Evolutionary conservation across 805 yeast genomes (phyloP).

Genomic region (Lipomyces spencermartinsiae): DNA sequence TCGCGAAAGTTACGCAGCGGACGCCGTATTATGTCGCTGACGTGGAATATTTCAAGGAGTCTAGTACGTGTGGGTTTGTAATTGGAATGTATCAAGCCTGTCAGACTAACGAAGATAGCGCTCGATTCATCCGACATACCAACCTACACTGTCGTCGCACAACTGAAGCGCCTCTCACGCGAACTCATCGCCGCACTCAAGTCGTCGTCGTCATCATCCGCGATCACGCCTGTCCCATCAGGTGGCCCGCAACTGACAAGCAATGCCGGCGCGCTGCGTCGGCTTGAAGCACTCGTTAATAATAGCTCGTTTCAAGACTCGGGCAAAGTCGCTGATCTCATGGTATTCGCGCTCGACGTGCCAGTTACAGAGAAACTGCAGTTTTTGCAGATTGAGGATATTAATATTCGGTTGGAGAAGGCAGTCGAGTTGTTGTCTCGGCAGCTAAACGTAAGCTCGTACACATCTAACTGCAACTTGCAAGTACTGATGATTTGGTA

Average conservation of each 20-base stretch:
- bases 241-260: neutral
- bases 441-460: conserved; percentile 22
- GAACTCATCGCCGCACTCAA: conserved; percentile 31
- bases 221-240: neutral
- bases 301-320: conserved; percentile 39
- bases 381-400: conserved; percentile 42
- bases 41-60: conserved; percentile 13
- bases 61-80: neutral
- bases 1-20: conserved; percentile 20
- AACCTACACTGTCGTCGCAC: conserved; percentile 35
- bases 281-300: conserved; percentile 32
- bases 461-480: neutral
- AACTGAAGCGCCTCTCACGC: conserved; percentile 33
- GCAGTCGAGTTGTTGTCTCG: conserved; percentile 32
- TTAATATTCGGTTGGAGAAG: conserved; percentile 39
- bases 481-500: neutral
- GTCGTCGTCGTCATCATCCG: conserved; percentile 1
- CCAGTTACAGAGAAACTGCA: conserved; percentile 43
- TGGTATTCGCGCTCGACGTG: conserved; percentile 47
- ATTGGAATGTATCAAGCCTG: conserved; percentile 6
- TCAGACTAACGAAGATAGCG: conserved; percentile 20
- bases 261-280: conserved; percentile 17
- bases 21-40: conserved; percentile 19
- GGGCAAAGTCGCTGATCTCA: conserved; percentile 46
- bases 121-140: conserved; percentile 35